Evolutionary conservation across 371 early-diverging fungal genomes (phyloP).

Genomic region (Dipsacomyces acuminosporus): DNA sequence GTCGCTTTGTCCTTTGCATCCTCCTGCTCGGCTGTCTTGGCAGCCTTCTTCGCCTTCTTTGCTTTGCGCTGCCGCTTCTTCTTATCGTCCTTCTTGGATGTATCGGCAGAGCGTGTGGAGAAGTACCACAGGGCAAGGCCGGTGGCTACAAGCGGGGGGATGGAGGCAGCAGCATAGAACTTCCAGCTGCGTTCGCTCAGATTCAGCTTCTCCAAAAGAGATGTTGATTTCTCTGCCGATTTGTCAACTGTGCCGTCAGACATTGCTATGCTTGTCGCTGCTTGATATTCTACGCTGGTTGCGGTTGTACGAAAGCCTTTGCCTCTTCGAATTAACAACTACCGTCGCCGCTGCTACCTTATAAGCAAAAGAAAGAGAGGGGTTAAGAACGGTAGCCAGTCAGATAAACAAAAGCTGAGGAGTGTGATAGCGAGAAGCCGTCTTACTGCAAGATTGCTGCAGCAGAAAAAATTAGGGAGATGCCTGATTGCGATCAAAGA

Average conservation of each 20-base stretch:
- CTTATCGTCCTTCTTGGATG: conserved; percentile 33
- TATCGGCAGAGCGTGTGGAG: conserved; percentile 42
- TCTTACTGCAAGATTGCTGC: no score
- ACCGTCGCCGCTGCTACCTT: no score
- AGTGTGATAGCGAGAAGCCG: no score
- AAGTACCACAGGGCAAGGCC: conserved; percentile 67
- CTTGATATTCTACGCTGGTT: background rate
- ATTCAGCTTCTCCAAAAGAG: conserved; percentile 52
- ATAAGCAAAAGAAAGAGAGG: no score
- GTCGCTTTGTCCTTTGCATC: conserved; percentile 26
- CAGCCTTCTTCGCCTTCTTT: conserved; percentile 29
- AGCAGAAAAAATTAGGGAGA: no score
- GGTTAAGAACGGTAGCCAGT: no score
- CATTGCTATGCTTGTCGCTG: conserved; percentile 19
- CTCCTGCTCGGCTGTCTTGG: conserved; percentile 27
- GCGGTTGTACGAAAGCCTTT: no score
- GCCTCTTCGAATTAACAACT: no score
- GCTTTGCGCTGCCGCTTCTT: conserved; percentile 51
- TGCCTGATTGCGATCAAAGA: no score
- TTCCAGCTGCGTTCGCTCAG: conserved; percentile 75
- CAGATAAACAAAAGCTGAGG: no score
- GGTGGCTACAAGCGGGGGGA: conserved; percentile 59
- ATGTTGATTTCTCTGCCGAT: conserved; percentile 19
- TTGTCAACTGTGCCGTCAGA: conserved; percentile 18
- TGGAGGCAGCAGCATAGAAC: conserved; percentile 63